Base-by-base conservation (phyloP, 805 yeast genomes). In the Ogataea methylovora region DNA sequence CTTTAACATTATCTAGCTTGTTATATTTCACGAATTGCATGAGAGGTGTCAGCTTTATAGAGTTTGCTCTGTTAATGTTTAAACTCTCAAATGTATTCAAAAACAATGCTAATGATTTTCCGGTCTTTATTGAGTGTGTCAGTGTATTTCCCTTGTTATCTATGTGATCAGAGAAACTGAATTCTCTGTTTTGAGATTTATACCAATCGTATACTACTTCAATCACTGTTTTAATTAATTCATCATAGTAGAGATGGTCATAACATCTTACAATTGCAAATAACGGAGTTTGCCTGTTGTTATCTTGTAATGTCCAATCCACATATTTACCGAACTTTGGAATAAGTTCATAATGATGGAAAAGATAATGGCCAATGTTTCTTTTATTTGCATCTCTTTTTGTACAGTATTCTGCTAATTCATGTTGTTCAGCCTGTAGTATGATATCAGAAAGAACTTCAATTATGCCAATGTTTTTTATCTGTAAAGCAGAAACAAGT, bases 71-170 rank as follows among this genome's bases (percentile, higher is more conserved):
- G 52, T 90, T 85, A 10, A 85, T 52, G 44, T 77, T 68, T 11
- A 69, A 42, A 8, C 13, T 16, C 5, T 67, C 54, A 27, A 64
- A 63, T 6, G 53, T 46, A 6, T 48, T 40, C 25, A 78, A 45
- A 9, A 76, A 41, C 2, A 59, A 40, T 21, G 56, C 49, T 20
- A 84, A 54, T 12, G 71, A 68, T 11, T 69, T 67, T 32, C 56
- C 52, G 32, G 50, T 52, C 26, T 72, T 70, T 21, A 85, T 60
- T 3, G 83, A 69, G 56, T 90, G 97, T 22, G 90, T 58, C 3
- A 90, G 49, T 0, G 92, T 76, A 50, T 87, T 86, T 0, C 90
- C 90, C 36, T 73, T 69, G 16, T 52, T 56, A 49, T 90, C 97
- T 7, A 74, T 60, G 50, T 90, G 97, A 20, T 75, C 78, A 29